Percentiles rank a stretch among this genome's conserved stretches.
These are phyloP conservation scores for Maudiozyma serrabonitensis DNA, from an alignment of 805 yeast genomes.

Conservation along the genomic window DNA sequence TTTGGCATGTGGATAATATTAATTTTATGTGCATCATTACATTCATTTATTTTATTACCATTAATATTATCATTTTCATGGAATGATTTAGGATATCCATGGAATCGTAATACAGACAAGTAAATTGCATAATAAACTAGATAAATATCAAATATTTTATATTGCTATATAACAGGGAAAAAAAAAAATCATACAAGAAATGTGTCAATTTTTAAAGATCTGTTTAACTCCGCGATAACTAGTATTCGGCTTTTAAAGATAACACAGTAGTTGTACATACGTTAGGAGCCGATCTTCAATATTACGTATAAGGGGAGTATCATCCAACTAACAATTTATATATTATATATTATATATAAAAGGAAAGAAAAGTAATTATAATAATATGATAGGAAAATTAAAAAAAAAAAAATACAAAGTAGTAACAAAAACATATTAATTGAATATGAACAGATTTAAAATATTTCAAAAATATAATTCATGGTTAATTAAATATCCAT, in stretches of 20 bases:
- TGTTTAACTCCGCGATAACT: background rate
- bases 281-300: background rate
- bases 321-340: no score
- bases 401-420: background rate
- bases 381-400: no score
- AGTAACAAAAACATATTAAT: background rate
- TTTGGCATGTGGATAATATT: conserved; percentile 90
- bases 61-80: conserved; percentile 35
- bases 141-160: no score
- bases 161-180: no score
- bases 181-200: background rate
- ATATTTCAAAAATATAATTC: conserved; percentile 14
- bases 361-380: no score
- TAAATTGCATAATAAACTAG: background rate
- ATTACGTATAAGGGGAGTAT: no score
- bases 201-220: background rate
- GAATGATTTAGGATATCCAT: background rate
- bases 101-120: background rate
- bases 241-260: no score
- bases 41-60: conserved; percentile 73
- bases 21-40: conserved; percentile 66
- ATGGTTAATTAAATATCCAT: conserved; percentile 36
- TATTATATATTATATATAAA: no score
- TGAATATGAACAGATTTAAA: conserved; percentile 4
- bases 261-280: background rate